phyloP scores from a whole-genome alignment of 495 filamentous ascomycete species.

The Venustampulla echinocandica region DNA sequence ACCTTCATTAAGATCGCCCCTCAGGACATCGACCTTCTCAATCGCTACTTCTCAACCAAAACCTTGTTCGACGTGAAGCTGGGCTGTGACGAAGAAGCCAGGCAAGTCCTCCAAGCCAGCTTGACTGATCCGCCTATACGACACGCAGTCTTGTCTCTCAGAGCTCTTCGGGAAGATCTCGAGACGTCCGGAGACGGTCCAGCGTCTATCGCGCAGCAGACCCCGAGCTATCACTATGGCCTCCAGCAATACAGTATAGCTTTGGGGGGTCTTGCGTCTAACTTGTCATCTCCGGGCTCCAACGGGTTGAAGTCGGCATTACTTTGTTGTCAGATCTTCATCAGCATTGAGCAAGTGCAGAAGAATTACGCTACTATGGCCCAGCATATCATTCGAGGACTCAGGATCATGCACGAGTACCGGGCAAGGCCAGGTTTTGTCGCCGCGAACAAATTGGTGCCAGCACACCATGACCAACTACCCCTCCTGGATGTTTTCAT shows the following conservation, averaged over 20 bases:
- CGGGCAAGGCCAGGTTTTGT: constrained; percentile 24
- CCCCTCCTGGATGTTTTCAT: constrained; percentile 32
- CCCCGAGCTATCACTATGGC: constrained; percentile 26
- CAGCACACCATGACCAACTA: constrained; percentile 24
- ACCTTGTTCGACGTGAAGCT: constrained; percentile 45
- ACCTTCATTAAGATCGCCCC: constrained; percentile 30
- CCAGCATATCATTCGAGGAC: constrained; percentile 40
- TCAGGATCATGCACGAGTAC: constrained; percentile 29
- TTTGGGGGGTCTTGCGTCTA: constrained; percentile 31
- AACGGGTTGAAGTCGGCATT: constrained; percentile 32
- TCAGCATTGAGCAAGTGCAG: constrained; percentile 46
- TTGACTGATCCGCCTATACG: constrained; percentile 29
- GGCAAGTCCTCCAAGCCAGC: constrained; percentile 25
- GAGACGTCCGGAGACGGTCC: constrained; percentile 22
- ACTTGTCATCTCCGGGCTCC: constrained; percentile 17
- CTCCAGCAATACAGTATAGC: constrained; percentile 40
- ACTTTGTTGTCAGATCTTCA: constrained; percentile 48
- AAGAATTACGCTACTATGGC: constrained; percentile 36
- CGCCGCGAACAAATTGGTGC: constrained; percentile 22
- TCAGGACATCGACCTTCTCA: constrained; percentile 34
- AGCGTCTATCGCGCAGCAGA: constrained; percentile 22
- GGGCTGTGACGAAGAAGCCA: constrained; percentile 35
- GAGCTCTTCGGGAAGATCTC: constrained; percentile 29
- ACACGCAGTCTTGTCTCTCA: constrained; percentile 31
- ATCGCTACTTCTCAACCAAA: constrained; percentile 38